Evolutionary conservation across 495 filamentous ascomycete species (phyloP).

Genomic region (Tuber magnatum): DNA sequence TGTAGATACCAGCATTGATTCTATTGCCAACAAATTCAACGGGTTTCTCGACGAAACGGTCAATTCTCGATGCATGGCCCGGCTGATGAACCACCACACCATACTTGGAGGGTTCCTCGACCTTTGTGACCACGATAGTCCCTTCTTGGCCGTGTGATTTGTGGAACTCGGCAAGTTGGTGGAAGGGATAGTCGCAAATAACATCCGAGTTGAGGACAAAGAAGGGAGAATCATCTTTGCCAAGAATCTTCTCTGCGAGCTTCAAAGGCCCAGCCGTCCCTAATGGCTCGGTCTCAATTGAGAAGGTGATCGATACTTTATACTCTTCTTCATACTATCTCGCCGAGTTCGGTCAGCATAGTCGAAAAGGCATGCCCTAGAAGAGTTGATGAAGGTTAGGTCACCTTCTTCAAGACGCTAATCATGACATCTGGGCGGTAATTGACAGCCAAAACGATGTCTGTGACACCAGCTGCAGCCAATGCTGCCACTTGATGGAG

Average conservation of each 20-base stretch:
- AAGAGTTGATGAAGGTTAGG: not conserved
- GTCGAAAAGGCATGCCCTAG: not conserved
- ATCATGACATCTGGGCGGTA: constrained; percentile 97
- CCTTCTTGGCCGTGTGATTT: constrained; percentile 87
- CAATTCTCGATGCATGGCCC: constrained; percentile 81
- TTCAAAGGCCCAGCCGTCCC: constrained; percentile 95
- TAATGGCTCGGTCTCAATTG: constrained; percentile 88
- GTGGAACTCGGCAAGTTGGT: constrained; percentile 83
- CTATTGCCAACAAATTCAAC: constrained; percentile 99
- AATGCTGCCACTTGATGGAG: constrained; percentile 93
- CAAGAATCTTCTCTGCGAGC: constrained; percentile 87
- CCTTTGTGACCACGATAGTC: constrained; percentile 98
- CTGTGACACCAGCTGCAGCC: constrained; percentile 89
- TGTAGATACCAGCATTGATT: constrained; percentile 99
- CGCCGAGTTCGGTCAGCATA: constrained; percentile 2
- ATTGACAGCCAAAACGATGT: constrained; percentile 97
- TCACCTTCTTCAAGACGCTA: constrained; percentile 60
- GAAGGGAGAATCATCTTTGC: constrained; percentile 88
- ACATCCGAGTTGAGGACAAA: constrained; percentile 98
- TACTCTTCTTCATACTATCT: constrained; percentile 80
- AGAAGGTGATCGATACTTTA: constrained; percentile 91
- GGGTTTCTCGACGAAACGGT: constrained; percentile 99
- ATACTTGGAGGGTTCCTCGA: constrained; percentile 98
- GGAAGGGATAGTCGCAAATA: constrained; percentile 96
- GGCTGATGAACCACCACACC: constrained; percentile 98